phyloP scores from a whole-genome alignment of 176 grass and related monocot species.

The Oryza rufipogon region DNA sequence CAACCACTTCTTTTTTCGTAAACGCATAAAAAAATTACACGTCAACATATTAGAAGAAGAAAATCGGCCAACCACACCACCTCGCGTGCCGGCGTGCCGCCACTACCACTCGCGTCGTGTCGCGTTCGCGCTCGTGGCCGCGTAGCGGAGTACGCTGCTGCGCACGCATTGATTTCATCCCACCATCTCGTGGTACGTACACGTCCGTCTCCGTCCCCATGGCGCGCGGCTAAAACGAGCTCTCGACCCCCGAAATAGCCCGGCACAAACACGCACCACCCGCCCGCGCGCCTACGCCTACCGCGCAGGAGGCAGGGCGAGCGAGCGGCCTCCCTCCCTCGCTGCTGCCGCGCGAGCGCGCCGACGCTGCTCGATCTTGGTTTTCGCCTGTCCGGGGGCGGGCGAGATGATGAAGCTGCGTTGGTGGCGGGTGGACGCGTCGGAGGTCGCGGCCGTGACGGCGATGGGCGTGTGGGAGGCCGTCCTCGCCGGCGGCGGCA shows the following conservation, averaged over 20 bases:
- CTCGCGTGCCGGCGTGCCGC: conserved; percentile 17
- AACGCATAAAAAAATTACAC: too few species aligned
- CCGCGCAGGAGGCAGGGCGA: background rate
- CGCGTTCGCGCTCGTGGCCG: too few species aligned
- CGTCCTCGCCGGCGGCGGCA: conserved; percentile 69
- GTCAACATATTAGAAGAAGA: too few species aligned
- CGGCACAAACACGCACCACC: conserved; percentile 40
- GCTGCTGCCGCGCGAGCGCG: background rate
- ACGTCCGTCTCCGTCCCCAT: background rate
- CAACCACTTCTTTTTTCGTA: background rate
- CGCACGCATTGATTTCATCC: conserved; percentile 14
- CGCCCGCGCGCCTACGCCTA: conserved; percentile 7
- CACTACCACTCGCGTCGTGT: background rate
- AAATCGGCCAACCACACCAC: background rate
- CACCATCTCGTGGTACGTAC: background rate
- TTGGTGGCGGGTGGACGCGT: conserved; percentile 64
- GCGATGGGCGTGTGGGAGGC: conserved; percentile 86
- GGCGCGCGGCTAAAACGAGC: conserved; percentile 46
- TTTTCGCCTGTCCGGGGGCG: background rate
- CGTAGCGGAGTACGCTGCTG: background rate
- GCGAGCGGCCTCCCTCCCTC: background rate
- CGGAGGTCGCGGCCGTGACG: conserved; percentile 49
- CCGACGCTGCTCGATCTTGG: background rate
- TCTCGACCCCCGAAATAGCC: conserved; percentile 53
- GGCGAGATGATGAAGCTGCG: conserved; percentile 49